These are phyloP conservation scores for Coniochaeta prunicola DNA, from an alignment of 2,329 filamentous ascomycete species.

Conservation along the genomic window DNA sequence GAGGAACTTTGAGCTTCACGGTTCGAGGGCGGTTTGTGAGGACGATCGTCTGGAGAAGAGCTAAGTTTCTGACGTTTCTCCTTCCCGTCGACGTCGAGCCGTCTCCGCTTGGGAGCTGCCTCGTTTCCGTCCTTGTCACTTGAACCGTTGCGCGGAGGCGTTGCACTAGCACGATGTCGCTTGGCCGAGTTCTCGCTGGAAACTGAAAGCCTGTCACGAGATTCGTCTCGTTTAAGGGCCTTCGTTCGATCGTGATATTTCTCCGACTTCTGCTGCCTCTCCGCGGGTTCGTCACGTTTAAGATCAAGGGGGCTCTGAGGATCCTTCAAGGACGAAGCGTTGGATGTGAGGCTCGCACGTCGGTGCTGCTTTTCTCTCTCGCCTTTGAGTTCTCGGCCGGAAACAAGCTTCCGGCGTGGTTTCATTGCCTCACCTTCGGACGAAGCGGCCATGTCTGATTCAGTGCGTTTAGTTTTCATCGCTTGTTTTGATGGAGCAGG, in stretches of 20 bases:
- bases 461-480: constrained; percentile 42
- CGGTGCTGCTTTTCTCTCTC: constrained; percentile 52
- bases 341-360: constrained; percentile 51
- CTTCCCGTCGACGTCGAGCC: constrained; percentile 45
- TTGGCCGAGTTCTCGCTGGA: constrained; percentile 47
- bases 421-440: constrained; percentile 53
- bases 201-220: constrained; percentile 44
- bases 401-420: constrained; percentile 55
- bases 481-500: constrained; percentile 39
- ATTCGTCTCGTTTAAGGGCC: constrained; percentile 54
- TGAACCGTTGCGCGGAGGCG: constrained; percentile 46
- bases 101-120: constrained; percentile 46
- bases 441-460: constrained; percentile 45
- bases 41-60: constrained; percentile 37
- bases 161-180: constrained; percentile 51
- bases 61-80: constrained; percentile 39
- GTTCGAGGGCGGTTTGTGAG: constrained; percentile 31
- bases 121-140: constrained; percentile 47
- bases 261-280: constrained; percentile 41
- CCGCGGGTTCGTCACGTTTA: constrained; percentile 38
- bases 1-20: constrained; percentile 26
- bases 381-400: constrained; percentile 53
- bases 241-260: constrained; percentile 55
- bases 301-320: constrained; percentile 44
- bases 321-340: constrained; percentile 44